Percentiles rank a stretch among this genome's conserved stretches.
These are phyloP conservation scores for Botrytis cinerea DNA, from an alignment of 2,329 filamentous ascomycete species.

Conservation along the genomic window DNA sequence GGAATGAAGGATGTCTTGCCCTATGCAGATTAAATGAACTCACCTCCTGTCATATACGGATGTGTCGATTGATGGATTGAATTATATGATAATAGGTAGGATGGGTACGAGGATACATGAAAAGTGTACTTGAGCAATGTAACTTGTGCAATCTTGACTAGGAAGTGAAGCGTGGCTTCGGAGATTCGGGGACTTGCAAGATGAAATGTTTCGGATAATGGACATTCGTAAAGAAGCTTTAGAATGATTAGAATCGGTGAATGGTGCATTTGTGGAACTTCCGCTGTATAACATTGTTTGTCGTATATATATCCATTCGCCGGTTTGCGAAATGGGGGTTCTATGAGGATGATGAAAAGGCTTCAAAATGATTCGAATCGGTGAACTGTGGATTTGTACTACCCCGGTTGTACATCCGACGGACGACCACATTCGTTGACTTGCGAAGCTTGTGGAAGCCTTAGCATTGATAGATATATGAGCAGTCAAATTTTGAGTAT, in stretches of 20 bases:
- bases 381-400: not conserved
- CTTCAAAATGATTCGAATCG: not conserved
- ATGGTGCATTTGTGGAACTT: not conserved
- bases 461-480: not conserved
- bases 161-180: constrained; percentile 22
- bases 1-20: constrained; percentile 16
- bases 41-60: constrained; percentile 10
- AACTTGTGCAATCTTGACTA: constrained; percentile 7
- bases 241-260: constrained; percentile 18
- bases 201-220: not conserved
- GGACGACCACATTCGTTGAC: not conserved
- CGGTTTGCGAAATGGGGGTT: not conserved
- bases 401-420: not conserved
- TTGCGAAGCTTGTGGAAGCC: not conserved
- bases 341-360: not conserved
- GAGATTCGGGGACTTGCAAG: constrained; percentile 24
- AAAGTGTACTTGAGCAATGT: constrained; percentile 5
- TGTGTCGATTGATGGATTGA: not conserved
- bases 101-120: constrained; percentile 10
- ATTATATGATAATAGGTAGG: not conserved
- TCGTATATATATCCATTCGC: not conserved
- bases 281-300: not conserved
- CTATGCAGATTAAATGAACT: constrained; percentile 22
- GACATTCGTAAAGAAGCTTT: constrained; percentile 4
- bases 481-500: not conserved